Evolutionary conservation across 1,284 basidiomycete genomes (phyloP).

Genomic region (Heterobasidion occidentale): DNA sequence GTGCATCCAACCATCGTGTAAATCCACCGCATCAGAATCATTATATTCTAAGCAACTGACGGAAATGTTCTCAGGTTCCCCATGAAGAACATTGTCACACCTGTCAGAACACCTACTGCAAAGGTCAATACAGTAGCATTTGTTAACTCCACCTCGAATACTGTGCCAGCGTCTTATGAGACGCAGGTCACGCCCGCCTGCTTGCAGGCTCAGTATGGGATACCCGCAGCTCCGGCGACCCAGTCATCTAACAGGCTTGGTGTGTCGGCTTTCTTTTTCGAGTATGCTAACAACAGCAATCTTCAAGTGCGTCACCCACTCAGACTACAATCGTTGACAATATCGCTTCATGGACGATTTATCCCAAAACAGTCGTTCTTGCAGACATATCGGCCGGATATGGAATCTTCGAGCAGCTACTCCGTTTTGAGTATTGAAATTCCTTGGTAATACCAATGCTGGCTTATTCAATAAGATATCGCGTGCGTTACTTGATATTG

Average conservation of each 20-base stretch:
- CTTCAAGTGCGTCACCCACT: constrained; percentile 2
- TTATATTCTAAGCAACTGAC: neutral
- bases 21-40: neutral
- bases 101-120: neutral
- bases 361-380: constrained; percentile 9
- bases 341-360: neutral
- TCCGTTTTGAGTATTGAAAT: neutral
- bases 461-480: constrained; percentile 17
- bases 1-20: neutral
- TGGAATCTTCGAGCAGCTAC: constrained; percentile 17
- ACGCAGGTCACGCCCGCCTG: constrained; percentile 19
- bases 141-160: neutral
- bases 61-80: constrained; percentile 1
- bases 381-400: constrained; percentile 15
- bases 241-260: constrained; percentile 18
- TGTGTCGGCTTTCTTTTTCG: constrained; percentile 25
- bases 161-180: constrained; percentile 14
- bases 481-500: constrained; percentile 30
- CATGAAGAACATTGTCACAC: constrained; percentile 4
- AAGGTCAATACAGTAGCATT: neutral
- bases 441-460: constrained; percentile 19
- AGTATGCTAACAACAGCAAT: constrained; percentile 18
- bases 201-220: constrained; percentile 22
- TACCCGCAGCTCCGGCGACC: constrained; percentile 22
- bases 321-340: neutral